These are phyloP conservation scores for Chamaecyparis obtusa DNA, from an alignment of 75 land plant species.

Conservation along the genomic window DNA sequence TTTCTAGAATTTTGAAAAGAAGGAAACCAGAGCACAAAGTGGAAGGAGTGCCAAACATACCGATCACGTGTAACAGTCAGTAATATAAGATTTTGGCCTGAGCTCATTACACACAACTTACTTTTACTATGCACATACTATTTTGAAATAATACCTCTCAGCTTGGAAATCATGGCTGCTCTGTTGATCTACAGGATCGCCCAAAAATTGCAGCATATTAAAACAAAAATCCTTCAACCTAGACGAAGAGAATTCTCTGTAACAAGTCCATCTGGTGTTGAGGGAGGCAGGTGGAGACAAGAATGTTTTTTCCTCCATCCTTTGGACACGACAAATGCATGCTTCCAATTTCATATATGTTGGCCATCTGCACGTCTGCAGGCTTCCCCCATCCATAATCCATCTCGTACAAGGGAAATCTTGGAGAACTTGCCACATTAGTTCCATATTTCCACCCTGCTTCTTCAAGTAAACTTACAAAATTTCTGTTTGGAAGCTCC, in stretches of 20 bases:
- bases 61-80: too few species aligned
- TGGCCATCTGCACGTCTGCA: slow-evolving; percentile 20
- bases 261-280: slow-evolving; percentile 28
- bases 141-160: too few species aligned
- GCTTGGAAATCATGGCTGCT: too few species aligned
- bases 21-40: too few species aligned
- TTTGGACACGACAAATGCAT: slow-evolving; percentile 17
- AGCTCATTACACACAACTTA: too few species aligned
- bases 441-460: not conserved
- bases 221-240: not conserved
- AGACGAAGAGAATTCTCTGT: not conserved
- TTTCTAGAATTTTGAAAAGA: too few species aligned
- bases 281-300: too few species aligned
- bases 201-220: not conserved
- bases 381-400: slow-evolving; percentile 52
- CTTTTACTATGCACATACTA: too few species aligned
- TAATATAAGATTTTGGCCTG: too few species aligned
- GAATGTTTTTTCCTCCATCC: too few species aligned
- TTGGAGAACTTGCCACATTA: slow-evolving; percentile 34
- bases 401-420: slow-evolving; percentile 1
- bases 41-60: too few species aligned
- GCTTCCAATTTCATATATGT: slow-evolving; percentile 14
- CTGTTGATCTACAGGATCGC: not conserved
- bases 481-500: slow-evolving; percentile 5
- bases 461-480: slow-evolving; percentile 1